Evolutionary conservation across 2,329 filamentous ascomycete species (phyloP).

Genomic region (Bipolaris gigantea): DNA sequence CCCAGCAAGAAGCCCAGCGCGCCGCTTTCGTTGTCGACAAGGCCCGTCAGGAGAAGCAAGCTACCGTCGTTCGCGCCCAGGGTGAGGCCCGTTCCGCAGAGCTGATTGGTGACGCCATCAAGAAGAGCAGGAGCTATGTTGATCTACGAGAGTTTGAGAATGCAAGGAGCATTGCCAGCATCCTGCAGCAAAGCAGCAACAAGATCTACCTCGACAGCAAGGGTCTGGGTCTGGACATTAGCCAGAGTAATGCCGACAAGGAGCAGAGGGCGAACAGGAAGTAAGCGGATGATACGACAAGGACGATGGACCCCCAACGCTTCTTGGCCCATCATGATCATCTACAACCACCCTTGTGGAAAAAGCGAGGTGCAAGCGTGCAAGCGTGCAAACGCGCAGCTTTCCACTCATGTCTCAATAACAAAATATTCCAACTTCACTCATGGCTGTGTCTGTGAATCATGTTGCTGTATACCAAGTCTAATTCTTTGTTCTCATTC

Average conservation of each 20-base stretch:
- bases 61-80: conserved; percentile 96
- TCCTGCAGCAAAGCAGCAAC: conserved; percentile 89
- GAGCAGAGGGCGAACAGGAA: conserved; percentile 38
- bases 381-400: conserved; percentile 26
- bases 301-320: background rate
- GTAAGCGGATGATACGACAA: conserved; percentile 1
- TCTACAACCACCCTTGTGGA: conserved; percentile 30
- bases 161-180: conserved; percentile 81
- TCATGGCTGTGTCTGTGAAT: background rate
- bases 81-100: conserved; percentile 98
- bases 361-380: conserved; percentile 24
- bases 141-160: conserved; percentile 99
- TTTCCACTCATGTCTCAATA: conserved; percentile 42
- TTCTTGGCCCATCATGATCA: conserved; percentile 7
- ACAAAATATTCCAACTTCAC: conserved; percentile 10
- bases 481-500: too few relatives aligned
- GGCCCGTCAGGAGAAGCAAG: conserved; percentile 98
- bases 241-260: conserved; percentile 47
- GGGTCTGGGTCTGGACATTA: conserved; percentile 87
- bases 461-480: too few relatives aligned
- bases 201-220: conserved; percentile 91
- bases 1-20: conserved; percentile 90
- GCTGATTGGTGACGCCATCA: conserved; percentile 98
- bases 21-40: conserved; percentile 98
- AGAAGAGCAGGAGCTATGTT: conserved; percentile 97